Base-by-base conservation (phyloP, 495 filamentous ascomycete species). In the Thermochaetoides thermophila region DNA sequence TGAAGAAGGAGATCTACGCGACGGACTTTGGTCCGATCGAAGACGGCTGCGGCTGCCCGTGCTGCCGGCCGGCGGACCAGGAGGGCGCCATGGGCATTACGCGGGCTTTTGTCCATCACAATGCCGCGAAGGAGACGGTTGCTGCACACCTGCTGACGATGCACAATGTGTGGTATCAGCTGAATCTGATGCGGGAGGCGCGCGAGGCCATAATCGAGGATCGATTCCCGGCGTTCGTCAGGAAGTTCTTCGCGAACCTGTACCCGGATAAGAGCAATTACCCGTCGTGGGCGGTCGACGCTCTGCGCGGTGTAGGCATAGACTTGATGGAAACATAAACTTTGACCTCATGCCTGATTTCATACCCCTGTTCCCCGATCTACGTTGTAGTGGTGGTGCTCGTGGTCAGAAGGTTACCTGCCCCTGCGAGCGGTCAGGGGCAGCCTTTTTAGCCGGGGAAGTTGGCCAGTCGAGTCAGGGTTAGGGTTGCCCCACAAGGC, bases 101-200 rank as follows among this genome's bases (percentile, higher is more conserved):
- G 12, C 69, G 77, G 30, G 83, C 91, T 4, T 95, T 82, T 52
- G 78, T 95, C 19, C 74, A 95, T 50, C 89, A 99, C 56, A 66
- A 92, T 30, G 76, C 83, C 1, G 76, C 76, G 2, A 99, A 99
- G 52, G 89, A 96, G 60, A 96, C 89, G 5, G 89, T 81, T 0
- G 87, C 86, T 8, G 89, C 91, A 13, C 89, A 99, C 64, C 57
- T 99, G 55, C 59, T 97, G 21, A 91, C 84, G 0, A 78, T 94
- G 42, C 89, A 99, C 56, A 96, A 99, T 52, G 83, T 96, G 16
- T 81, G 83, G 50, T 91, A 87, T 47, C 70, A 92, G 42, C 65
- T 99, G 17, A 64, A 70, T 29, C 55, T 99, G 41, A 94, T 96
- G 86, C 59, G 62, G 9, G 57, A 63, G 26, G 75, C 73, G 2